A percentile compares a stretch with the other conserved stretches of the same genome.
These are phyloP conservation scores for Candolleomyces eurysporus DNA, from an alignment of 768 basidiomycete genomes.

Conservation along the genomic window DNA sequence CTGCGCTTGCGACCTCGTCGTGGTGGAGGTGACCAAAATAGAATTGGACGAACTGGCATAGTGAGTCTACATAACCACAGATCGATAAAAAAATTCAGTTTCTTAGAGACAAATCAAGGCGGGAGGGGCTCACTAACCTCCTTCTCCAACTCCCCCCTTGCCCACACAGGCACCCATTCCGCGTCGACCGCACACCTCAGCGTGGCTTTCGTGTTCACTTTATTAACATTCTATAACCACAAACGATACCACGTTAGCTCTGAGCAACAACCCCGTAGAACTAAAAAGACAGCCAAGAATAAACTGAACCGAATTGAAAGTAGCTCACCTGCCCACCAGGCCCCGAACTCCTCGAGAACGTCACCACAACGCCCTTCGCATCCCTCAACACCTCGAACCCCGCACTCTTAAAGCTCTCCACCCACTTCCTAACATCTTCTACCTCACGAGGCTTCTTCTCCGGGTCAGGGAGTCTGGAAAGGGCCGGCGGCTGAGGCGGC, in stretches of 20 bases:
- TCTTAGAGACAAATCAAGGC: neutral
- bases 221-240: conserved; percentile 93
- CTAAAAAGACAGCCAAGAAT: no score
- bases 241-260: no score
- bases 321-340: conserved; percentile 90
- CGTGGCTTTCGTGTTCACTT: conserved; percentile 82
- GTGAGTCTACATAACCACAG: conserved; percentile 43
- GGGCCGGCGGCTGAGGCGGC: no score
- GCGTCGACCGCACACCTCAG: conserved; percentile 56
- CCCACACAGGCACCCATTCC: conserved; percentile 73
- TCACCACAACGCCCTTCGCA: conserved; percentile 49
- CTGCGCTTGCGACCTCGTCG: conserved; percentile 73
- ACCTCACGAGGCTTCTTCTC: no score
- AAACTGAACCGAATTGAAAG: no score
- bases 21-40: conserved; percentile 66
- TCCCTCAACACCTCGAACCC: conserved; percentile 40
- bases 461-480: no score
- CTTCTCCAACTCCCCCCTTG: conserved; percentile 47
- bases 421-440: conserved; percentile 35
- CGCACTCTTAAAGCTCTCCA: conserved; percentile 42
- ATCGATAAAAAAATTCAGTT: neutral
- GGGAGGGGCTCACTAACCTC: conserved; percentile 29
- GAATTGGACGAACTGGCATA: conserved; percentile 69
- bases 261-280: no score
- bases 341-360: conserved; percentile 78